A percentile compares a stretch with the other conserved stretches of the same genome.
Evolutionary conservation across 2,329 filamentous ascomycete genomes (phyloP).

Genomic region (Hymenoscyphus fraxineus): DNA sequence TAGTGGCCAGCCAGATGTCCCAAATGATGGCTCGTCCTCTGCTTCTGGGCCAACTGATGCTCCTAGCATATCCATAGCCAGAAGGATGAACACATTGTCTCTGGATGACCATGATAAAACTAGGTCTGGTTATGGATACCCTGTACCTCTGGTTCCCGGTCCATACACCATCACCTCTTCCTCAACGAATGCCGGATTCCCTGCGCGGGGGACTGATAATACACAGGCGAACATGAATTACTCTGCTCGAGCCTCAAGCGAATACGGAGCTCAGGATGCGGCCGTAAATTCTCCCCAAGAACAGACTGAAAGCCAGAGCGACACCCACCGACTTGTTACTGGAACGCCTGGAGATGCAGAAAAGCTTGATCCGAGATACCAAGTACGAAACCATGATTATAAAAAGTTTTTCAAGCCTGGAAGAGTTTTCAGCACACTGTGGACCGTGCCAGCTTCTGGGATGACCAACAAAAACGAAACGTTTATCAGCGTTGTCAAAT

Average conservation of each 20-base stretch:
- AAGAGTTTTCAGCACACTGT: conserved; percentile 27
- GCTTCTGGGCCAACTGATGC: not conserved
- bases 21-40: not conserved
- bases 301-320: not conserved
- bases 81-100: not conserved
- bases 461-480: conserved; percentile 14
- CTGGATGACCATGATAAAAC: not conserved
- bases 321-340: conserved; percentile 9
- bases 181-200: not conserved
- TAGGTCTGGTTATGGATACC: not conserved
- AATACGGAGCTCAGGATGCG: not conserved
- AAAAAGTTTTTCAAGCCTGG: conserved; percentile 23
- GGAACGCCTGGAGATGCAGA: conserved; percentile 14
- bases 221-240: not conserved
- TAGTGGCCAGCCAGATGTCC: not conserved
- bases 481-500: conserved; percentile 19
- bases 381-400: conserved; percentile 22
- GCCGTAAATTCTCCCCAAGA: not conserved
- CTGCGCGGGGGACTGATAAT: not conserved
- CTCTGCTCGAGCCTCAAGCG: not conserved
- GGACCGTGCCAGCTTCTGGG: conserved; percentile 20
- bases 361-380: conserved; percentile 20
- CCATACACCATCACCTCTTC: not conserved
- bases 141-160: not conserved
- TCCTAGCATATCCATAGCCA: not conserved